Evolutionary conservation across 2,329 filamentous ascomycete genomes (phyloP), one percentile per base, ranked within the genome.

Genomic region (Stemphylium lycopersici): DNA sequence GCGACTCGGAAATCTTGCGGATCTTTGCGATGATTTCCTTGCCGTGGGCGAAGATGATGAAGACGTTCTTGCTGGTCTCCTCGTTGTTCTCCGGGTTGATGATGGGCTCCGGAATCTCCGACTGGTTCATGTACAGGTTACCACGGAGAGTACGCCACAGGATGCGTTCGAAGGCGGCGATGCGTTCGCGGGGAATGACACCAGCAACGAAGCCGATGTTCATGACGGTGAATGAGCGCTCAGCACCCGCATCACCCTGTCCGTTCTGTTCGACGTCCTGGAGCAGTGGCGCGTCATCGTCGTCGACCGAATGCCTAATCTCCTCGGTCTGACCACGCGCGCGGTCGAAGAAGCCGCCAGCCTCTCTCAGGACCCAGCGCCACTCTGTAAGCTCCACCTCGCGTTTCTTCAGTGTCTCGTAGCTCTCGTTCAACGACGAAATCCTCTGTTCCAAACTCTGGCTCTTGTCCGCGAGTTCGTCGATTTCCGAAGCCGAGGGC

Each of bases 121-220:
- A 93, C 81, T 99, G 96, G 79, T 99, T 99, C 95, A 99, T 99
- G 83, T 98, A 99, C 61, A 99, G 81, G 77, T 99, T 99, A 69
- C 95, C 95, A 76, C 95, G 91, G 37, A 99, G 86, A 0, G 96
- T 97, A 70, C 95, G 87, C 95, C 95, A 99, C 46, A 99, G 83
- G 66, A 99, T 99, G 55, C 95, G 89, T 80, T 99, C 96, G 73
- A 99, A 99, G 22, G 93, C 90, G 12, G 89, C 93, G 56, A 99
- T 93, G 45, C 93, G 88, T 72, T 98, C 93, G 49, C 95, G 87
- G 33, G 90, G 86, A 67, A 99, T 98, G 67, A 98, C 95, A 77
- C 95, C 95, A 49, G 95, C 90, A 48, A 99, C 93, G 70, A 99
- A 99, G 8, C 95, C 95, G 73, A 99, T 99, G 79, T 98, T 97